A percentile compares a stretch with the other conserved stretches of the same genome.
Evolutionary conservation across 176 grass and related monocot genomes (phyloP).

Genomic region (Pontederia crassipes): DNA sequence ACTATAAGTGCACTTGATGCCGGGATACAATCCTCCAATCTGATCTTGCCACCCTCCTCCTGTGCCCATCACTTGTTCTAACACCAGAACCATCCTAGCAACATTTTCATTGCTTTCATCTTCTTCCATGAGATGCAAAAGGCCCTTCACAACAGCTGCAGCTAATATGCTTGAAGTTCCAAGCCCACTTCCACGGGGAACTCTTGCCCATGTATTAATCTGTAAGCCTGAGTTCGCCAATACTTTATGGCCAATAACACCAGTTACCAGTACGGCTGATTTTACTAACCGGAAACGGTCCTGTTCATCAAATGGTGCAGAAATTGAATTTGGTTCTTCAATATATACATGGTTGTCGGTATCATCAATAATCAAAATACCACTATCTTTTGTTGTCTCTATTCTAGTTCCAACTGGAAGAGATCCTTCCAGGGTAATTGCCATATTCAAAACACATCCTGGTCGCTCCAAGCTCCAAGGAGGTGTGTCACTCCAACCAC

Average conservation of each 20-base stretch:
- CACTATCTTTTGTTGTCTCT: slow-evolving; percentile 46
- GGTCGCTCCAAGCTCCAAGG: slow-evolving; percentile 89
- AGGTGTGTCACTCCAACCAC: slow-evolving; percentile 98
- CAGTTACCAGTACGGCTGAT: slow-evolving; percentile 64
- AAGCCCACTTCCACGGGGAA: slow-evolving; percentile 85
- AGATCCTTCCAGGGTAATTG: slow-evolving; percentile 59
- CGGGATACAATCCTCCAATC: slow-evolving; percentile 76
- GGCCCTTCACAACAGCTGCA: slow-evolving; percentile 71
- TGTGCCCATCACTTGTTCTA: slow-evolving; percentile 92
- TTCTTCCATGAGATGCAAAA: slow-evolving; percentile 64
- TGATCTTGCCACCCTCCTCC: slow-evolving; percentile 98
- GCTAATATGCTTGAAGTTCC: slow-evolving; percentile 87
- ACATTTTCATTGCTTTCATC: slow-evolving; percentile 57
- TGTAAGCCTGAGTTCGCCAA: slow-evolving; percentile 46
- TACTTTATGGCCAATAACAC: slow-evolving; percentile 34
- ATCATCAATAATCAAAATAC: slow-evolving; percentile 62
- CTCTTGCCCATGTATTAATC: slow-evolving; percentile 65
- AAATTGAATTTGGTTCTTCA: slow-evolving; percentile 40
- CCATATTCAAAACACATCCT: slow-evolving; percentile 98
- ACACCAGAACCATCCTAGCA: slow-evolving; percentile 63
- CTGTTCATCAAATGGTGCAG: slow-evolving; percentile 40
- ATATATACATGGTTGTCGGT: slow-evolving; percentile 38
- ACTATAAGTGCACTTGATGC: slow-evolving; percentile 82
- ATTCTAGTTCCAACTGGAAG: slow-evolving; percentile 54
- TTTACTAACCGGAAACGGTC: slow-evolving; percentile 82